phyloP scores from a whole-genome alignment of 306 rosid species.

The Psophocarpus tetragonolobus region DNA sequence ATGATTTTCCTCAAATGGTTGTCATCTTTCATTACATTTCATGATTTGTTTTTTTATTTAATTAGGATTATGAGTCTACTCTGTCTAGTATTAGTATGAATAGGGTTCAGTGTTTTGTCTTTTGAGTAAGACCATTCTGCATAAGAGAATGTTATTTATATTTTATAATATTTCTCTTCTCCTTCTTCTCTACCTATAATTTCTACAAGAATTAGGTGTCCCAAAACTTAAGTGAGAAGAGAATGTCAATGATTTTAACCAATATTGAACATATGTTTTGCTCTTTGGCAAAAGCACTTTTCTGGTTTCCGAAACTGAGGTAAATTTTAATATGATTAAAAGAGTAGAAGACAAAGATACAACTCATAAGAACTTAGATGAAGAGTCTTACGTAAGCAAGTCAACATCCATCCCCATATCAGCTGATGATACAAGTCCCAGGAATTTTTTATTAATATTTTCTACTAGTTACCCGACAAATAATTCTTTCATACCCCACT shows the following conservation, averaged over 20 bases:
- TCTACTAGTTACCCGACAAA: background rate
- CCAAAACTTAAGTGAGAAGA: conserved; percentile 2
- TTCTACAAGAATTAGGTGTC: background rate
- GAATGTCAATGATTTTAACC: background rate
- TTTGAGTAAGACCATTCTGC: background rate
- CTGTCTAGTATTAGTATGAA: background rate
- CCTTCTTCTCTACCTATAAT: background rate
- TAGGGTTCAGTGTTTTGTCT: background rate
- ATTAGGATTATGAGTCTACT: conserved; percentile 6
- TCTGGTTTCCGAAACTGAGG: background rate
- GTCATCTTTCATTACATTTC: background rate
- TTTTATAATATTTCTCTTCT: background rate
- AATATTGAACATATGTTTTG: background rate
- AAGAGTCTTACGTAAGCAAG: background rate
- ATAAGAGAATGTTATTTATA: background rate
- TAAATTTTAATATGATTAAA: background rate
- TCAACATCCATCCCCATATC: background rate
- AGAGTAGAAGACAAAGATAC: background rate
- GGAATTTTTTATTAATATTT: background rate
- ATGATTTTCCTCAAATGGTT: background rate
- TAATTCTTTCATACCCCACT: background rate
- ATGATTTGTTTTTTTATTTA: background rate
- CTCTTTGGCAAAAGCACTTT: background rate
- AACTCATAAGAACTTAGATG: background rate
- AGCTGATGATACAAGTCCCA: background rate